Evolutionary conservation across 2,329 filamentous ascomycete species (phyloP).

Genomic region (Cryphonectria naterciae): DNA sequence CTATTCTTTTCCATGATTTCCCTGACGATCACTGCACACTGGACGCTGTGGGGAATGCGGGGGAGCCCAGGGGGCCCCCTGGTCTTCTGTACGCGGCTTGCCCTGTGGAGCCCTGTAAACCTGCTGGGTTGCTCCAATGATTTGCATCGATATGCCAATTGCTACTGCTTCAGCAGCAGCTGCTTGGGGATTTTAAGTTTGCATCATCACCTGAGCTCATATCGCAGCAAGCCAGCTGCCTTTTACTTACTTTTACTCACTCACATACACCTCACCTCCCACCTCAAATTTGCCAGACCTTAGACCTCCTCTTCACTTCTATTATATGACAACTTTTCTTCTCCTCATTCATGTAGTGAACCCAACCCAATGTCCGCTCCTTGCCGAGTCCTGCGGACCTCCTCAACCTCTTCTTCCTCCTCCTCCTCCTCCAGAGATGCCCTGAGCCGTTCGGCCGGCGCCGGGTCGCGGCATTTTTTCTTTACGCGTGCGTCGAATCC

Average conservation of each 20-base stretch:
- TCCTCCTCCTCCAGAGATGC: constrained; percentile 30
- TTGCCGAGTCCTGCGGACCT: constrained; percentile 38
- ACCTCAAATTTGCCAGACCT: constrained; percentile 18
- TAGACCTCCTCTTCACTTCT: constrained; percentile 12
- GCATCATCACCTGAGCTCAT: constrained; percentile 6
- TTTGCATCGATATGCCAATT: not conserved
- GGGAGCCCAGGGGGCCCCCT: not conserved
- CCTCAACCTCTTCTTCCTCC: constrained; percentile 19
- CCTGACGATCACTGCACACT: constrained; percentile 1
- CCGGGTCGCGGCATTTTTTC: constrained; percentile 33
- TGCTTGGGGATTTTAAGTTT: constrained; percentile 1
- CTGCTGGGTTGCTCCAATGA: constrained; percentile 1
- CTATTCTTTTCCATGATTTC: not conserved
- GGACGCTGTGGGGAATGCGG: constrained; percentile 11
- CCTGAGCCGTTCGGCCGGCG: constrained; percentile 34
- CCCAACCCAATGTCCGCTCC: constrained; percentile 41
- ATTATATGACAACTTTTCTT: not conserved
- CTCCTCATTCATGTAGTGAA: constrained; percentile 31
- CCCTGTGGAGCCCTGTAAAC: constrained; percentile 12
- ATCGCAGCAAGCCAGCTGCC: not conserved
- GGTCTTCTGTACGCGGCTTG: not conserved
- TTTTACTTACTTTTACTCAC: not conserved
- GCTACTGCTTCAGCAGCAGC: not conserved
- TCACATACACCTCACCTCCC: not conserved
- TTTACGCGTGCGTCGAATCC: constrained; percentile 20